Conservation (phyloP, 768 basidiomycete species). For the Mycena kentingensis region DNA sequence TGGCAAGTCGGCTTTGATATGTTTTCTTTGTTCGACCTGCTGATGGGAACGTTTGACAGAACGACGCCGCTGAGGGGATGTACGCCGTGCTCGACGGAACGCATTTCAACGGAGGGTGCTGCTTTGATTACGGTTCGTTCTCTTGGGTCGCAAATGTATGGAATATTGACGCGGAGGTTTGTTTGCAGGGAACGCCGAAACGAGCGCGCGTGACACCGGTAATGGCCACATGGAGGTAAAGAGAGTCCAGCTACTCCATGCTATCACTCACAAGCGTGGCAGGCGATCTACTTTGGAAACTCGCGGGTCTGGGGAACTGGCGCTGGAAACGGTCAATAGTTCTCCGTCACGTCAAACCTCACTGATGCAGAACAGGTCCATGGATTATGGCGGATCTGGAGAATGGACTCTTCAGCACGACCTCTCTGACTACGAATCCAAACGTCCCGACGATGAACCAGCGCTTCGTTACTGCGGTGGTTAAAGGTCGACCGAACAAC, state of each 20-base stretch:
- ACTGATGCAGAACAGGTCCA: conserved; percentile 2
- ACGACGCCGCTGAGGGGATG: conserved; percentile 7
- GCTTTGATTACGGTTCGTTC: conserved; percentile 20
- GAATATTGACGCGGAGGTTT: too few species aligned
- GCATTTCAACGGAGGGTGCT: conserved; percentile 17
- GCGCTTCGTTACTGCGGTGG: conserved; percentile 17
- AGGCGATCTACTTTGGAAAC: conserved; percentile 10
- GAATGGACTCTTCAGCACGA: conserved; percentile 2
- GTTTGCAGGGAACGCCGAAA: too few species aligned
- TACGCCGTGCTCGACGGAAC: conserved; percentile 17
- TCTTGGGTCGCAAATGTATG: too few species aligned
- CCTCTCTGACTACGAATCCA: conserved; percentile 5
- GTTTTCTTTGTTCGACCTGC: background rate
- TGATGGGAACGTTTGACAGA: conserved; percentile 1
- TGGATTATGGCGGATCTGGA: conserved; percentile 16
- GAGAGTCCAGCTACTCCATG: background rate
- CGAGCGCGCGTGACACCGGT: conserved; percentile 10
- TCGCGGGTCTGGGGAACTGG: conserved; percentile 10
- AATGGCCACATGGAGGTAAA: conserved; percentile 12
- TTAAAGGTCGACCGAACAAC: conserved; percentile 14
- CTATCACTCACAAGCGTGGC: background rate
- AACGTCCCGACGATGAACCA: conserved; percentile 11
- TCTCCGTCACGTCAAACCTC: too few species aligned
- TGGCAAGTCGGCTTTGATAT: conserved; percentile 2
- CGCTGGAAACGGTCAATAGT: conserved; percentile 11